Percentiles rank a stretch among this genome's conserved stretches.
These are phyloP conservation scores for Monosporozyma solicola DNA, from an alignment of 805 yeast species.

Conservation along the genomic window DNA sequence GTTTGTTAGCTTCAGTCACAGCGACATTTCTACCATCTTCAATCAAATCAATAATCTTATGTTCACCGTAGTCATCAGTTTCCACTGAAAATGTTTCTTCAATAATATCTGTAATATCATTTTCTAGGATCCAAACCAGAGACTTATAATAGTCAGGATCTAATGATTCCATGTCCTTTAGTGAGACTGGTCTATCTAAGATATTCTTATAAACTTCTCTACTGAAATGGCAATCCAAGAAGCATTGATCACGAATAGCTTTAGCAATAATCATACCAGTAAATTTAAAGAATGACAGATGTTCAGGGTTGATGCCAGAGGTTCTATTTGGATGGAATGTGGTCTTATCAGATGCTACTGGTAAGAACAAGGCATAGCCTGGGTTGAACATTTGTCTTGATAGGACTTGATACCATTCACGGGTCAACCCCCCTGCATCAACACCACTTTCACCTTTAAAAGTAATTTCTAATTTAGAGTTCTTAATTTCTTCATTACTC, in stretches of 20 bases:
- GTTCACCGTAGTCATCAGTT: conserved; percentile 88
- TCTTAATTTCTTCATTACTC: conserved; percentile 60
- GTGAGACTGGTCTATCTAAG: conserved; percentile 66
- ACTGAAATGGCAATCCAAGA: conserved; percentile 88
- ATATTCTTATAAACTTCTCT: conserved; percentile 89
- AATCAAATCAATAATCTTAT: conserved; percentile 69
- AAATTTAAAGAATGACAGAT: conserved; percentile 83
- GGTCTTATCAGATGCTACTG: conserved; percentile 85
- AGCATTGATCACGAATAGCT: conserved; percentile 80
- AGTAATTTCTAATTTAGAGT: conserved; percentile 65
- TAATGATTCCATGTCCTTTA: conserved; percentile 89
- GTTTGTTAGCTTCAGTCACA: conserved; percentile 86
- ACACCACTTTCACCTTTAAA: conserved; percentile 93
- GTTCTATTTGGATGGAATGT: conserved; percentile 94
- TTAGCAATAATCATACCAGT: conserved; percentile 92
- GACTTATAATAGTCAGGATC: conserved; percentile 91
- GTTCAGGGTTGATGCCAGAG: conserved; percentile 89
- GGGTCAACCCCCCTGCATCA: conserved; percentile 95
- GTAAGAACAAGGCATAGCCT: conserved; percentile 83
- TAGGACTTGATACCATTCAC: conserved; percentile 95
- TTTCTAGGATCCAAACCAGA: conserved; percentile 90
- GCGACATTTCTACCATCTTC: conserved; percentile 75
- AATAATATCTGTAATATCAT: conserved; percentile 91
- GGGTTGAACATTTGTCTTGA: conserved; percentile 95
- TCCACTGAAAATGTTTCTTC: conserved; percentile 92